Evolutionary conservation across 441 rosid species (phyloP).

Genomic region (Aleurites moluccanus): DNA sequence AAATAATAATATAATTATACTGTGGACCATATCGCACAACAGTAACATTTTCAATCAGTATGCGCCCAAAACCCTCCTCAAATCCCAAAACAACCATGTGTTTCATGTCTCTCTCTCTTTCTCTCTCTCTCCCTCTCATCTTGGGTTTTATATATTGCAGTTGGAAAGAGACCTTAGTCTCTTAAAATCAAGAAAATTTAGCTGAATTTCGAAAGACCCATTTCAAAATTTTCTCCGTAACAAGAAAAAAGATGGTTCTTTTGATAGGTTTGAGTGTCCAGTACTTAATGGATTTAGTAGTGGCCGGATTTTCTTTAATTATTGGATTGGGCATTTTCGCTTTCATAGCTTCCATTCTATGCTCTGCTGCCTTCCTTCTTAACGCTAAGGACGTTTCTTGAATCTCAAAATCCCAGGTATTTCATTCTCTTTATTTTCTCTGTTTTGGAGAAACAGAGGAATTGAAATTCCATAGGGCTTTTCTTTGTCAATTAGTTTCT

Average conservation of each 20-base stretch:
- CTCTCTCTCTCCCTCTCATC: no score
- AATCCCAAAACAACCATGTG: background rate
- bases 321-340: constrained; percentile 71
- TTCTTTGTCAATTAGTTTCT: background rate
- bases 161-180: background rate
- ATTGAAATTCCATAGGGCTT: background rate
- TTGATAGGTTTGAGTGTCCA: constrained; percentile 49
- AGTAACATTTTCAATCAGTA: no score
- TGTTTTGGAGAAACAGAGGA: background rate
- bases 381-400: constrained; percentile 49
- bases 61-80: background rate
- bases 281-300: constrained; percentile 52
- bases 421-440: background rate
- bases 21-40: no score
- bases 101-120: no score
- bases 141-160: background rate
- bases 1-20: no score
- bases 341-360: constrained; percentile 59
- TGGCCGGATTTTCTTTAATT: constrained; percentile 67
- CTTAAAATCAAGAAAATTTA: background rate
- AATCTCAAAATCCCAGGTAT: constrained; percentile 7
- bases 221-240: background rate
- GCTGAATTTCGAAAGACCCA: background rate
- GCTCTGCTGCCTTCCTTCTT: constrained; percentile 72
- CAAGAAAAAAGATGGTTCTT: constrained; percentile 19